Conservation (phyloP, 2,329 filamentous ascomycete genomes). For the Microdochium trichocladiopsis region DNA sequence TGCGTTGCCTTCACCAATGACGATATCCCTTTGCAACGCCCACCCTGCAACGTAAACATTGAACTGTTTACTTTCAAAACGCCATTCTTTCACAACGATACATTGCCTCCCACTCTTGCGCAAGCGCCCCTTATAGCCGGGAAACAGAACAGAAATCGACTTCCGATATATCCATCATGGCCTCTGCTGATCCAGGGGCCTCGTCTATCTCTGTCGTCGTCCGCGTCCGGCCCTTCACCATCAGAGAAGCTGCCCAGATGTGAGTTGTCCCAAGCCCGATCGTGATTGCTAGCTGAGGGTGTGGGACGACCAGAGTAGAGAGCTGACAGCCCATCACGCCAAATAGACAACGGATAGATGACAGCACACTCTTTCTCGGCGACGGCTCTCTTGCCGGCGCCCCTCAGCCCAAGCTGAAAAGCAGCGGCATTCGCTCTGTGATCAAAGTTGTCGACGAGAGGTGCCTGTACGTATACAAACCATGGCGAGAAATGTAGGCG, state of each 20-base stretch:
- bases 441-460: constrained; percentile 96
- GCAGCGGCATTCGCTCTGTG: constrained; percentile 82
- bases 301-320: neutral
- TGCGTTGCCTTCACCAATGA: neutral
- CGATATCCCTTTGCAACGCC: neutral
- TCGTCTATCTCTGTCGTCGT: constrained; percentile 58
- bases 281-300: neutral
- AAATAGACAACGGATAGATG: constrained; percentile 59
- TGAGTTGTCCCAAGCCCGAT: constrained; percentile 26
- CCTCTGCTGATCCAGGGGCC: constrained; percentile 33
- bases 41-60: neutral
- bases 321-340: neutral
- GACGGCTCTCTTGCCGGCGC: constrained; percentile 89
- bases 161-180: constrained; percentile 17
- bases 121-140: neutral
- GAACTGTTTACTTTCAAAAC: neutral
- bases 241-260: constrained; percentile 91
- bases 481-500: neutral
- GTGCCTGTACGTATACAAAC: constrained; percentile 65
- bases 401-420: constrained; percentile 75
- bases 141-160: neutral
- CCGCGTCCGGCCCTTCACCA: constrained; percentile 67
- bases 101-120: neutral
- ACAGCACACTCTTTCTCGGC: constrained; percentile 86
- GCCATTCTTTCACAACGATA: neutral